phyloP scores from a whole-genome alignment of 306 rosid species.

The Vigna nakashimae region DNA sequence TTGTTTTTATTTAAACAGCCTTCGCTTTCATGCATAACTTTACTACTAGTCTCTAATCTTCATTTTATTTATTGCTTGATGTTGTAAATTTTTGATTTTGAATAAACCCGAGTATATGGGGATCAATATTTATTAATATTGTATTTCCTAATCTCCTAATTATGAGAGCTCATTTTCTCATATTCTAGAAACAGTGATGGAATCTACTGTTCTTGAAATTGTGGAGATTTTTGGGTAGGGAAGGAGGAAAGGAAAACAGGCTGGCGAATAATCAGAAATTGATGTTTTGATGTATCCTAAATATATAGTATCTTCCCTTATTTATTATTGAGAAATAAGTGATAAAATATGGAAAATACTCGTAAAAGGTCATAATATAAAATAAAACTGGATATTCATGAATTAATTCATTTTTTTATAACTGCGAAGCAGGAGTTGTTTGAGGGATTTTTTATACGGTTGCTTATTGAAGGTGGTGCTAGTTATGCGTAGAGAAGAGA shows the following conservation, averaged over 20 bases:
- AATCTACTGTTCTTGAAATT: conserved; percentile 6
- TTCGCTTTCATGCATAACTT: conserved; percentile 4
- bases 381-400: background rate
- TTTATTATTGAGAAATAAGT: background rate
- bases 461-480: too few relatives aligned
- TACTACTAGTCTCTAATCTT: conserved; percentile 14
- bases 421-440: too few relatives aligned
- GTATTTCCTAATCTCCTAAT: conserved; percentile 31
- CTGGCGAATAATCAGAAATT: background rate
- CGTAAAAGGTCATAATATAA: background rate
- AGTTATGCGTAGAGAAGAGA: too few relatives aligned
- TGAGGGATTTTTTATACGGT: too few relatives aligned
- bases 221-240: background rate
- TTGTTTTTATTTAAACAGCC: conserved; percentile 13
- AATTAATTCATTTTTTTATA: too few relatives aligned
- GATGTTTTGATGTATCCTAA: background rate
- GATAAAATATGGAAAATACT: background rate
- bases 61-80: conserved; percentile 26
- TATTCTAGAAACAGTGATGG: background rate
- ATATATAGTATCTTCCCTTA: background rate
- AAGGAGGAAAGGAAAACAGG: background rate
- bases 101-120: conserved; percentile 9
- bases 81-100: conserved; percentile 18
- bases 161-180: conserved; percentile 31
- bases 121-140: conserved; percentile 22